Evolutionary conservation across 1,284 basidiomycete species (phyloP).

Genomic region (Lignosus rhinocerotis): DNA sequence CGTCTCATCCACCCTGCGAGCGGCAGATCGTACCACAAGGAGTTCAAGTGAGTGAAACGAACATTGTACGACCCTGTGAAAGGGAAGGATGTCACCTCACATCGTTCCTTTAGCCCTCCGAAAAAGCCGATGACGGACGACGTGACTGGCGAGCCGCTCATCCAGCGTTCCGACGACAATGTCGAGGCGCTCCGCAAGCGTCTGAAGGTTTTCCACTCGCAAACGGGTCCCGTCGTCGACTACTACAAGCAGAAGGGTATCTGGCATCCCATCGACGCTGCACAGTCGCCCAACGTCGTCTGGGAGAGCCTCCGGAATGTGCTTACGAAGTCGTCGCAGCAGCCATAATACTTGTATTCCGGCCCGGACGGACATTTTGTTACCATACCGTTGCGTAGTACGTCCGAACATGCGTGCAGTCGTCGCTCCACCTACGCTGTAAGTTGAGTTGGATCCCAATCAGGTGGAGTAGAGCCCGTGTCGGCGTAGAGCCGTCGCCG

Average conservation of each 20-base stretch:
- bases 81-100: not conserved
- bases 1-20: slow-evolving; percentile 89
- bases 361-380: slow-evolving; percentile 15
- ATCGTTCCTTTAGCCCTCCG: slow-evolving; percentile 69
- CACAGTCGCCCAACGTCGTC: slow-evolving; percentile 88
- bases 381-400: slow-evolving; percentile 21
- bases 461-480: too few species aligned
- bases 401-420: slow-evolving; percentile 3
- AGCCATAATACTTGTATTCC: slow-evolving; percentile 17
- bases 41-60: slow-evolving; percentile 77
- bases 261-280: slow-evolving; percentile 90
- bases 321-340: slow-evolving; percentile 39
- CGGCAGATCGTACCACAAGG: slow-evolving; percentile 92
- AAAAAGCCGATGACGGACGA: slow-evolving; percentile 96
- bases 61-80: not conserved
- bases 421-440: not conserved
- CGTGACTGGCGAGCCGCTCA: slow-evolving; percentile 91
- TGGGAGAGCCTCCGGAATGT: slow-evolving; percentile 82
- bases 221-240: slow-evolving; percentile 95
- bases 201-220: slow-evolving; percentile 83
- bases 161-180: slow-evolving; percentile 92
- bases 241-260: slow-evolving; percentile 93
- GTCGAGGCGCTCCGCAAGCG: slow-evolving; percentile 93
- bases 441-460: not conserved
- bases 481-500: too few species aligned